Evolutionary conservation across 768 basidiomycete species (phyloP).

Genomic region (Termitomyces sp.): DNA sequence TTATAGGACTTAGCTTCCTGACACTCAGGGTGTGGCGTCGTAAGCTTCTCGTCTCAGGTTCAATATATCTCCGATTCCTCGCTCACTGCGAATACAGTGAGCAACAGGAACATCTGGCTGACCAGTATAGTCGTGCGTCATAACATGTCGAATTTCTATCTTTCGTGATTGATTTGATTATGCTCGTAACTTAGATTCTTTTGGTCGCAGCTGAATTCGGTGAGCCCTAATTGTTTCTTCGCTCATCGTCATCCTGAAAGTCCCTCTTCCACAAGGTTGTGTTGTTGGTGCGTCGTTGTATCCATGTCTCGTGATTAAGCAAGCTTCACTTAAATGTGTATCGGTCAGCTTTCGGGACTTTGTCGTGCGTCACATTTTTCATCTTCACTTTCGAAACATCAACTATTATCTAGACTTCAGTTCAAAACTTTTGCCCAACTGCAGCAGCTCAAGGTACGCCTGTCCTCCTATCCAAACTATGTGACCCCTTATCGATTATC

Average conservation of each 20-base stretch:
- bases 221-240: not conserved
- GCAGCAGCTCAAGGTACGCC: conserved; percentile 30
- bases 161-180: not conserved
- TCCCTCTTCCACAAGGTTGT: conserved; percentile 18
- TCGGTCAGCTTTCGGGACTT: conserved; percentile 28
- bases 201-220: conserved; percentile 42
- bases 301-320: not conserved
- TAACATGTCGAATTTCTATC: not conserved
- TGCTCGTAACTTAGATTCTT: conserved; percentile 16
- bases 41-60: conserved; percentile 21
- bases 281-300: conserved; percentile 27
- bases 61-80: conserved; percentile 1
- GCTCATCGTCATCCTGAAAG: not conserved
- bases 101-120: conserved; percentile 35
- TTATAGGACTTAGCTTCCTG: conserved; percentile 34
- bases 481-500: not conserved
- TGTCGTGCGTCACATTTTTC: conserved; percentile 27
- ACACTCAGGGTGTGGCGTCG: conserved; percentile 41
- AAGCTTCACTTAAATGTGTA: not conserved
- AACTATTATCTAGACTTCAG: conserved; percentile 20
- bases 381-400: not conserved
- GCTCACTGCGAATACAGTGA: conserved; percentile 29
- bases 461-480: not conserved
- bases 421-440: conserved; percentile 35
- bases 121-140: conserved; percentile 32